phyloP scores from a whole-genome alignment of 2,329 filamentous ascomycete genomes.

The Ophiostoma ips region DNA sequence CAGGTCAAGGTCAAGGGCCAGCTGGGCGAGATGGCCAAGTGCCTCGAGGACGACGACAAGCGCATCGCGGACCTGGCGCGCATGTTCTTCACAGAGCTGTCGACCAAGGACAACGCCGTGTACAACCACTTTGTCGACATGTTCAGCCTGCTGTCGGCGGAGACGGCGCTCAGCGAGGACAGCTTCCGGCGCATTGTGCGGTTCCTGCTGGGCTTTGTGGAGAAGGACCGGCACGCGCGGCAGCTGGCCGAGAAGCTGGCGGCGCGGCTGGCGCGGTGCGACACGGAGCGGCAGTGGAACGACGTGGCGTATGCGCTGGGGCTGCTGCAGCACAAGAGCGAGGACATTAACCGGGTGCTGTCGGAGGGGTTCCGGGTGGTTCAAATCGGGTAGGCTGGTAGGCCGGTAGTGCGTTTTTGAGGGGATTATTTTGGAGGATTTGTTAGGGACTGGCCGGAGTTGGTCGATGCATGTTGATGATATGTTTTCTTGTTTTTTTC shows the following conservation, averaged over 20 bases:
- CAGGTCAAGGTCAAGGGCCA: slow-evolving; percentile 99
- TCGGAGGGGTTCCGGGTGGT: slow-evolving; percentile 64
- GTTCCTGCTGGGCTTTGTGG: slow-evolving; percentile 89
- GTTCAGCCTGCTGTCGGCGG: slow-evolving; percentile 84
- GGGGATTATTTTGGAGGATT: not conserved
- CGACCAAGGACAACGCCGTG: slow-evolving; percentile 95
- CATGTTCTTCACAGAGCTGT: slow-evolving; percentile 98
- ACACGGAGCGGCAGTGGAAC: slow-evolving; percentile 92
- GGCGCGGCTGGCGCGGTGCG: slow-evolving; percentile 69
- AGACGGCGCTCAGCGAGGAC: slow-evolving; percentile 68
- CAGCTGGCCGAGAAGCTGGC: slow-evolving; percentile 89
- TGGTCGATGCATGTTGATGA: too few species aligned
- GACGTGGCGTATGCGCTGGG: slow-evolving; percentile 90
- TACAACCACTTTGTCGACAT: slow-evolving; percentile 99
- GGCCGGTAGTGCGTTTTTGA: too few species aligned
- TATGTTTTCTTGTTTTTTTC: too few species aligned
- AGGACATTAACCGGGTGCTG: slow-evolving; percentile 69
- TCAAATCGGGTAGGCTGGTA: slow-evolving; percentile 28
- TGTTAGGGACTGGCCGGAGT: too few species aligned
- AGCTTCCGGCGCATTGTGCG: slow-evolving; percentile 75
- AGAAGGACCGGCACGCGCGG: slow-evolving; percentile 98
- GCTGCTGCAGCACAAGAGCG: slow-evolving; percentile 81
- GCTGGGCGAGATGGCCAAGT: slow-evolving; percentile 97
- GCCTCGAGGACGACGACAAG: slow-evolving; percentile 89
- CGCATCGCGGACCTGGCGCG: slow-evolving; percentile 82